Evolutionary conservation across 1,284 basidiomycete species (phyloP).

Genomic region (Pterulicium gracile): DNA sequence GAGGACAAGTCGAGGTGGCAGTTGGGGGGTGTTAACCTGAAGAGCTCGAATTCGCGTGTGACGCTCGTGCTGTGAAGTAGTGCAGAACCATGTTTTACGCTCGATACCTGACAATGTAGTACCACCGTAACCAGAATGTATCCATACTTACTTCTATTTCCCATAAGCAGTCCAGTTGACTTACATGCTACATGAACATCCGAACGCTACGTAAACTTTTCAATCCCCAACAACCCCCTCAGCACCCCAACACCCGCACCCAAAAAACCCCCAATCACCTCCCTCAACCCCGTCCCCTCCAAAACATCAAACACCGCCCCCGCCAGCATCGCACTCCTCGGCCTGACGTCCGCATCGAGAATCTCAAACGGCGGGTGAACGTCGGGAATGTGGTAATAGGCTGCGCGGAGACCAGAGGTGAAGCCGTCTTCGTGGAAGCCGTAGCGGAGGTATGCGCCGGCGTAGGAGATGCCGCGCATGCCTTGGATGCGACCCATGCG

Average conservation of each 20-base stretch:
- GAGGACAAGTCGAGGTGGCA: not conserved
- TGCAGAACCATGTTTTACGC: not conserved
- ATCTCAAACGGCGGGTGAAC: conserved; percentile 21
- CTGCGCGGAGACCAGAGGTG: conserved; percentile 45
- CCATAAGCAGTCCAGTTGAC: too few species aligned
- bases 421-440: conserved; percentile 82
- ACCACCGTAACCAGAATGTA: too few species aligned
- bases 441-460: conserved; percentile 74
- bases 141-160: too few species aligned
- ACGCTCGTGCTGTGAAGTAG: not conserved
- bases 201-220: not conserved
- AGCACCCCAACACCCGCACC: not conserved
- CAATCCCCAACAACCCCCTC: not conserved
- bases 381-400: conserved; percentile 14
- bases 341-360: conserved; percentile 13
- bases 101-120: too few species aligned
- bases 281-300: conserved; percentile 18
- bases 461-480: conserved; percentile 54
- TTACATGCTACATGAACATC: too few species aligned
- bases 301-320: conserved; percentile 19
- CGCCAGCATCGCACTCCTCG: conserved; percentile 12
- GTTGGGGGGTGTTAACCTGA: not conserved
- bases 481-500: conserved; percentile 53
- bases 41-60: not conserved
- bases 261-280: conserved; percentile 9